Evolutionary conservation across 768 basidiomycete species (phyloP), one percentile per base, ranked within the genome.

Genomic region (Calocybe gangraenosa): DNA sequence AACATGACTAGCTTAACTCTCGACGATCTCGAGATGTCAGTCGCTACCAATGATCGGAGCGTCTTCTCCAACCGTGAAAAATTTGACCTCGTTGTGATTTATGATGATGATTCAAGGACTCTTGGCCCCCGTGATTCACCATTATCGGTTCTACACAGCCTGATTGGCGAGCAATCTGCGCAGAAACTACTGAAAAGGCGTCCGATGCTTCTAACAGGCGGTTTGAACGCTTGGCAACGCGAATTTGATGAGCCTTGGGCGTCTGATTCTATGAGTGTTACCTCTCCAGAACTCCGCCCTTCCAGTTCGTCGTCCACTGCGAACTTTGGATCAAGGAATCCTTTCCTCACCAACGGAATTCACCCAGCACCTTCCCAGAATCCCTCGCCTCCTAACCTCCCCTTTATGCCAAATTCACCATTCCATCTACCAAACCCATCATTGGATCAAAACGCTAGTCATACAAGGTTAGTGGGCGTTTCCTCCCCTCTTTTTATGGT

Each of bases 81-180:
- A 54, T 95, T 89, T 60, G 93, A 96, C 53, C 64, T 94, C 17
- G 81, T 99, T 19, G 88, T 84, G 13, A 68, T 97, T 3, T 93
- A 93, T 62, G 94, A 98, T 62, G 57, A 75, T 40, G 62, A 70
- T 22, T 82, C 88, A 37, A 71, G 76, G 43, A 62, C 69, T 14
- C 73, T 80, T 41, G 76, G 73, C 2, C 61, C 64, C 2, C 61
- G 67, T 15, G 69, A 69, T 8, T 70, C 79, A 0, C 78, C 82
- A 0, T 60, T 87, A n/a, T 70, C 77, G 1, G 59, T 71, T 15
- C 74, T 94, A 18, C 70, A 82, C 43, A 71, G 76, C 8, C 76
- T 83, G 2, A 87, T 96, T 34, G 84, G 77, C 62, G 86, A 86
- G 55, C 71, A 70, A 19, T 84, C 84, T 11, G 90, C 88, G 58